These are phyloP conservation scores for Guillardia theta DNA, from an alignment of 78 protist species.

Conservation along the genomic window DNA sequence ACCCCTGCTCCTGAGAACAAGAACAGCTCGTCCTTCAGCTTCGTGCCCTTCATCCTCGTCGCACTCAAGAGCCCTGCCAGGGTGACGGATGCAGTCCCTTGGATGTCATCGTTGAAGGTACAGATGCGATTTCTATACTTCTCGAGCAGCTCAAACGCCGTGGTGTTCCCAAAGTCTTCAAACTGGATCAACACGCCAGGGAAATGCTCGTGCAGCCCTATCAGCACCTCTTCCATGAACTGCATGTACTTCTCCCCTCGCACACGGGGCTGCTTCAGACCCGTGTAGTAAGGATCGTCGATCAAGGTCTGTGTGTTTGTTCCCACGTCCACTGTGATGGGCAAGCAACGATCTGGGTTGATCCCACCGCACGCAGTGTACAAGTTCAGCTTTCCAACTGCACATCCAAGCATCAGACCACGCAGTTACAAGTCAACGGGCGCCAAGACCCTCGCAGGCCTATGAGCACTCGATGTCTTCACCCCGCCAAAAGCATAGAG, in stretches of 20 bases:
- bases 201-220: constrained; percentile 35
- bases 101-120: constrained; percentile 97
- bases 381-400: constrained; percentile 92
- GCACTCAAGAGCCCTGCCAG: constrained; percentile 39
- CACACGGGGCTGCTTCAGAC: constrained; percentile 61
- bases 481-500: too few species aligned
- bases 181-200: constrained; percentile 83
- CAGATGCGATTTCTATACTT: constrained; percentile 65
- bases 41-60: neutral
- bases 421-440: neutral
- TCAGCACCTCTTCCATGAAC: constrained; percentile 72
- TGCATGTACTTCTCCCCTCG: constrained; percentile 73
- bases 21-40: constrained; percentile 65
- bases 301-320: constrained; percentile 61
- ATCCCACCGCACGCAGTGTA: constrained; percentile 41
- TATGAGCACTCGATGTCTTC: too few species aligned
- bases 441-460: too few species aligned
- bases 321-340: constrained; percentile 88
- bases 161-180: constrained; percentile 87
- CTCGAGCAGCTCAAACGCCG: constrained; percentile 70
- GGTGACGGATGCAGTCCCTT: constrained; percentile 51
- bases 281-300: constrained; percentile 85
- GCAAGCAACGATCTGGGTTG: constrained; percentile 11
- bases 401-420: neutral
- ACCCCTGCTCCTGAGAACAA: constrained; percentile 89